These are phyloP conservation scores for Syncephalis fuscata DNA, from an alignment of 371 early-diverging fungal species.

Conservation along the genomic window DNA sequence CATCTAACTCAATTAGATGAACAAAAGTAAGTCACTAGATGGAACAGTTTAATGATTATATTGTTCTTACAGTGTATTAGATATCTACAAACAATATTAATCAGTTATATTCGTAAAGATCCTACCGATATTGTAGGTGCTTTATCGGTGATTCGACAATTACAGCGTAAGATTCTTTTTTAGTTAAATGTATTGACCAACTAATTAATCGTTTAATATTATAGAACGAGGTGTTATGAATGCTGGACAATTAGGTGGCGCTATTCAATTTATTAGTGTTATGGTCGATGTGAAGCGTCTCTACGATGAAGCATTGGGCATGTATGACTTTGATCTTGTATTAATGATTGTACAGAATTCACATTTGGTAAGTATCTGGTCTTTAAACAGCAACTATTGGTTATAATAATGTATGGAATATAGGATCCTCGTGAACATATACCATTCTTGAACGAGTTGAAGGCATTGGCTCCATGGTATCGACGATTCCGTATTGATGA, in stretches of 20 bases:
- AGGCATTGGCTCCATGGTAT: conserved; percentile 47
- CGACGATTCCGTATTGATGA: conserved; percentile 81
- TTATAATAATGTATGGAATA: not conserved
- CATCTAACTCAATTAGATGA: too few species aligned
- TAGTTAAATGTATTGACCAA: not conserved
- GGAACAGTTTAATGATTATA: too few species aligned
- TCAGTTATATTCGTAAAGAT: conserved; percentile 62
- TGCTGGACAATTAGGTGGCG: conserved; percentile 40
- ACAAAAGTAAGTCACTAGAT: too few species aligned
- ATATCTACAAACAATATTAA: conserved; percentile 63
- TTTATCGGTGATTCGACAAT: conserved; percentile 35
- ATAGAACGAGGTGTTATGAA: conserved; percentile 23
- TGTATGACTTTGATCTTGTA: conserved; percentile 85
- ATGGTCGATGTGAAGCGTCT: conserved; percentile 72
- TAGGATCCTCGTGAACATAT: conserved; percentile 90
- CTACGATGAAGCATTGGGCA: conserved; percentile 82
- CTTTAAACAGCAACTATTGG: not conserved
- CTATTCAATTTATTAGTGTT: conserved; percentile 82
- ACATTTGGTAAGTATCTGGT: conserved; percentile 31
- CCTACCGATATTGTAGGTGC: conserved; percentile 82
- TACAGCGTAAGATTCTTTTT: conserved; percentile 20
- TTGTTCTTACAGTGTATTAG: too few species aligned
- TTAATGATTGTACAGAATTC: conserved; percentile 90
- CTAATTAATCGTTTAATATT: conserved; percentile 1
- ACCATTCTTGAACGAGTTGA: conserved; percentile 71